Conservation (phyloP, 2,329 filamentous ascomycete species). For the Lecanoromycetidae sp. region DNA sequence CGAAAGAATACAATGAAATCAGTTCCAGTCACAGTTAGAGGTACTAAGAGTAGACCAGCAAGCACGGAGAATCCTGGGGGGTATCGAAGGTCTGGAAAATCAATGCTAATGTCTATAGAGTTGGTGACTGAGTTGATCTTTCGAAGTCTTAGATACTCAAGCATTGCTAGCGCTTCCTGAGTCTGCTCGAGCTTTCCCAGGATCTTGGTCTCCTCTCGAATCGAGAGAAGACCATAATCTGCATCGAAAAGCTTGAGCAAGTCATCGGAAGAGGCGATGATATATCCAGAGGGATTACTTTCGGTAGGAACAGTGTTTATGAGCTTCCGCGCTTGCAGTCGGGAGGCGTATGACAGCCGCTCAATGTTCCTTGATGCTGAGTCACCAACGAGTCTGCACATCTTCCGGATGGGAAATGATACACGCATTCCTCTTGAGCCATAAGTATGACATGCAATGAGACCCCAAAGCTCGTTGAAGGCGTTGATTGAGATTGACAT, state of each 20-base stretch:
- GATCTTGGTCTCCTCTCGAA: slow-evolving; percentile 79
- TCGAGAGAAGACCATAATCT: slow-evolving; percentile 74
- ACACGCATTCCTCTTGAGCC: slow-evolving; percentile 72
- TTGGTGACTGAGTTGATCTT: slow-evolving; percentile 62
- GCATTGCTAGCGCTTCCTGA: slow-evolving; percentile 70
- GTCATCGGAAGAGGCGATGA: slow-evolving; percentile 79
- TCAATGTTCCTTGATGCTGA: slow-evolving; percentile 80
- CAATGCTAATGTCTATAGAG: slow-evolving; percentile 60
- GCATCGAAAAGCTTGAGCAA: slow-evolving; percentile 73
- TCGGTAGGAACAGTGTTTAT: slow-evolving; percentile 76
- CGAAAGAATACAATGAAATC: slow-evolving; percentile 91
- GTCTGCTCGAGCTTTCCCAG: slow-evolving; percentile 61
- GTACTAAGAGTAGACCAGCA: slow-evolving; percentile 70
- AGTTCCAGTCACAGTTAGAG: slow-evolving; percentile 58
- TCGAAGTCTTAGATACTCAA: slow-evolving; percentile 72
- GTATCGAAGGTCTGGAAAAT: slow-evolving; percentile 74
- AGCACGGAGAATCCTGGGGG: slow-evolving; percentile 66
- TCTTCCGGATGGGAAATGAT: slow-evolving; percentile 80
- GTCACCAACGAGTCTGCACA: slow-evolving; percentile 79
- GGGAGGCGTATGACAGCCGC: slow-evolving; percentile 70
- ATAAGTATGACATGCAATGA: slow-evolving; percentile 79
- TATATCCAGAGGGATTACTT: slow-evolving; percentile 76
- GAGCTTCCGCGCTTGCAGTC: slow-evolving; percentile 72
- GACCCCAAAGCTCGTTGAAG: slow-evolving; percentile 73
- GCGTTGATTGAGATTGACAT: slow-evolving; percentile 92